phyloP scores from a whole-genome alignment of 1,284 basidiomycete genomes.

The Sparassis latifolia region DNA sequence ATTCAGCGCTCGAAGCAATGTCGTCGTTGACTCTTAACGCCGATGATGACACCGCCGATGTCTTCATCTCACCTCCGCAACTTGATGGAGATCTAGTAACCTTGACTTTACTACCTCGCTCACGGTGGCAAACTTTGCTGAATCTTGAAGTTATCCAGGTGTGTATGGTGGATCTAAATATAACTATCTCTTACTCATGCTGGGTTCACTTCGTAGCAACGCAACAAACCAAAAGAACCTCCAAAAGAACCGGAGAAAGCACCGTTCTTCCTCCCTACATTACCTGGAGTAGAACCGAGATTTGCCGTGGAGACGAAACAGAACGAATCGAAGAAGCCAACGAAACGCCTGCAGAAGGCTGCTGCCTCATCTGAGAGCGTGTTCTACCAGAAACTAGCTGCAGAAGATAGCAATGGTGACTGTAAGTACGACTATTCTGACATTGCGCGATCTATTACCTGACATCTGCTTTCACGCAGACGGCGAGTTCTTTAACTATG shows the following conservation, averaged over 20 bases:
- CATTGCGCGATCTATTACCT: background rate
- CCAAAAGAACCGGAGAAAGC: constrained; percentile 93
- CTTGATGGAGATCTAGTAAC: constrained; percentile 85
- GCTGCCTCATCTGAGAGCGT: constrained; percentile 61
- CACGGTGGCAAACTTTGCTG: constrained; percentile 93
- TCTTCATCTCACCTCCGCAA: constrained; percentile 82
- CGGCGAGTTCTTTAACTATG: constrained; percentile 78
- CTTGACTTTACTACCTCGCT: constrained; percentile 85
- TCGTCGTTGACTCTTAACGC: constrained; percentile 36
- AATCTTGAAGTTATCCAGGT: constrained; percentile 95
- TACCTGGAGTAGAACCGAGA: constrained; percentile 77
- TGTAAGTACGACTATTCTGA: constrained; percentile 46
- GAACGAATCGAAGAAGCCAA: constrained; percentile 34
- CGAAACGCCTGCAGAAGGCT: constrained; percentile 50
- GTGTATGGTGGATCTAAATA: constrained; percentile 15
- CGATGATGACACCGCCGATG: constrained; percentile 54
- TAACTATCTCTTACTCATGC: background rate
- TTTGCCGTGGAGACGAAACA: constrained; percentile 54
- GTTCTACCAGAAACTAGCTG: constrained; percentile 62
- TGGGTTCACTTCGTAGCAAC: constrained; percentile 45
- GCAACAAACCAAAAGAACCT: constrained; percentile 94
- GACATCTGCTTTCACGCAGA: constrained; percentile 36
- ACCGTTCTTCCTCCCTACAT: constrained; percentile 94
- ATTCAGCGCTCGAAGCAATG: constrained; percentile 59
- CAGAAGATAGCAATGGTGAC: constrained; percentile 51